These are phyloP conservation scores for Aspergillus sp. DNA, from an alignment of 2,329 filamentous ascomycete species.

Conservation along the genomic window DNA sequence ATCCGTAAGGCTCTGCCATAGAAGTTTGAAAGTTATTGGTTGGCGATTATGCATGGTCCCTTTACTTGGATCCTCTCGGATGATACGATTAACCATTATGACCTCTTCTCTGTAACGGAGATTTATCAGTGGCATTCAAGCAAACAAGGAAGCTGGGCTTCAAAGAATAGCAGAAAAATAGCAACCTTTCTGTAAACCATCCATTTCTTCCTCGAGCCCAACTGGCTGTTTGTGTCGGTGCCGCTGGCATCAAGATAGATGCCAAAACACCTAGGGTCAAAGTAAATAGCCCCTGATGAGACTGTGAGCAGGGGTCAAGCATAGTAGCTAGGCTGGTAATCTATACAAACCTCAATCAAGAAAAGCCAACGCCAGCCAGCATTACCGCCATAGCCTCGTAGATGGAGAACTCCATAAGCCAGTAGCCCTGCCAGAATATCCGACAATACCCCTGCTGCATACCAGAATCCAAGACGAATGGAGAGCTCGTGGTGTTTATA, in stretches of 20 bases:
- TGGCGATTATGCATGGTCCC: constrained; percentile 57
- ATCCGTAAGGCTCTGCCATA: constrained; percentile 53
- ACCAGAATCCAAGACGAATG: constrained; percentile 25
- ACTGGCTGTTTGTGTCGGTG: neutral
- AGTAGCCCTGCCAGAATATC: constrained; percentile 41
- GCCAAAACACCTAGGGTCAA: constrained; percentile 39
- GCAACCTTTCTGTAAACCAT: constrained; percentile 37
- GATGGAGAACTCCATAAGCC: constrained; percentile 35
- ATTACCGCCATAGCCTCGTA: constrained; percentile 26
- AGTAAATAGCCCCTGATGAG: constrained; percentile 1
- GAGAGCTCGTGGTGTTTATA: constrained; percentile 65
- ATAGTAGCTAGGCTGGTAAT: constrained; percentile 7
- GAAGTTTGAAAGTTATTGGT: constrained; percentile 45
- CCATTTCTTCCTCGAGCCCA: constrained; percentile 2
- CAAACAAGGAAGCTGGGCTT: too few relatives aligned
- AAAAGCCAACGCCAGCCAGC: constrained; percentile 34
- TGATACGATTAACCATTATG: constrained; percentile 56
- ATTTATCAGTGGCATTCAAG: too few relatives aligned
- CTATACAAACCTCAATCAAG: constrained; percentile 30
- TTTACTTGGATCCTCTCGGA: constrained; percentile 53
- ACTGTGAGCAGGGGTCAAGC: constrained; percentile 34
- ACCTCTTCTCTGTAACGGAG: constrained; percentile 44
- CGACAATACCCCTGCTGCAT: constrained; percentile 26
- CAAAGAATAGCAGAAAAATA: too few relatives aligned
- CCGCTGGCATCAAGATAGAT: constrained; percentile 2